A percentile compares a stretch with the other conserved stretches of the same genome.
Conservation (phyloP, 257 asterid genomes). For the Primulina huaijiensis region DNA sequence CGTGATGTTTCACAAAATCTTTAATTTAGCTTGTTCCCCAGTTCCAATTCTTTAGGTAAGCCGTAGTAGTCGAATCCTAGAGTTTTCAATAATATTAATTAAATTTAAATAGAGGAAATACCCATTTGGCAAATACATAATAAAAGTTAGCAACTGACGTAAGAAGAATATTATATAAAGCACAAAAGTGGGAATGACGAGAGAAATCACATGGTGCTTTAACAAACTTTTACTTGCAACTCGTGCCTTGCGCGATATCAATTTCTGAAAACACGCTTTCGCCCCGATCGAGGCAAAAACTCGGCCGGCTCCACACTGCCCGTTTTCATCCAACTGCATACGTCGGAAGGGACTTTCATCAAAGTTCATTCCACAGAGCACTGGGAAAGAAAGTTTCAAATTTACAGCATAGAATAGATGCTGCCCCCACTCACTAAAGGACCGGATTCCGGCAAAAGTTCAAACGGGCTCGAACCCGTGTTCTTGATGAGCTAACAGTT, state of each 20-base stretch:
- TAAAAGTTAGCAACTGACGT: background rate
- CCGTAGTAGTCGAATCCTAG: no score
- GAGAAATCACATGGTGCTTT: slow-evolving; percentile 38
- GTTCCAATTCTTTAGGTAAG: no score
- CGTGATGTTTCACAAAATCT: no score
- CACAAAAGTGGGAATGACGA: slow-evolving; percentile 24
- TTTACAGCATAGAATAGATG: background rate
- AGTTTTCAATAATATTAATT: background rate
- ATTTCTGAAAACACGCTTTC: slow-evolving; percentile 12
- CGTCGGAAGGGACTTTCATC: background rate
- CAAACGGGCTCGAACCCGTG: no score
- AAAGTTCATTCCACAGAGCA: slow-evolving; percentile 19
- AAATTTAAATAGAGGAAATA: background rate
- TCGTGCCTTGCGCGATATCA: slow-evolving; percentile 37
- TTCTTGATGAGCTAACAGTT: no score
- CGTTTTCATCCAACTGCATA: background rate
- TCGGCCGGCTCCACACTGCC: slow-evolving; percentile 12
- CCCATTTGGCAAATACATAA: background rate
- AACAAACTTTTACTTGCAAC: slow-evolving; percentile 32
- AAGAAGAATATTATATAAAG: background rate
- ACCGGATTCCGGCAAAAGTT: background rate
- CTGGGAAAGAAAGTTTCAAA: background rate
- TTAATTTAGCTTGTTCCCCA: no score
- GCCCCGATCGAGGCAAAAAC: slow-evolving; percentile 29
- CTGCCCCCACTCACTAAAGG: background rate